Base-by-base conservation (phyloP, 495 filamentous ascomycete genomes). In the Neurospora terricola region DNA sequence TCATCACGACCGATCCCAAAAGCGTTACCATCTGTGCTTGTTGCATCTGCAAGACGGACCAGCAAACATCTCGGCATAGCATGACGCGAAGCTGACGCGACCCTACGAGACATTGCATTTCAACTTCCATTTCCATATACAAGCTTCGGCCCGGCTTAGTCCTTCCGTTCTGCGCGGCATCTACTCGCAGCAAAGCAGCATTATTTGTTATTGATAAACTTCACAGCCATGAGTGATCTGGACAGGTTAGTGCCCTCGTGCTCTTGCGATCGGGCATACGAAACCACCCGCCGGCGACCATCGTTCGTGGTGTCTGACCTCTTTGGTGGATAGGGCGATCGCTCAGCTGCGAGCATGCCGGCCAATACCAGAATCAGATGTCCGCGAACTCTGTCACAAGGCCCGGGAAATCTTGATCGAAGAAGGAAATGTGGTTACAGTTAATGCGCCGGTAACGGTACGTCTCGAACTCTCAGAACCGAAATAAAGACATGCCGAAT, bases 321-420 rank as follows among this genome's bases (percentile, higher is more conserved):
- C 45, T 71, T 16, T 34, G 38, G 40, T 34, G 38, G 40, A 21
- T 78, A 98, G 96, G 83, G 94, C 94, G 68, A 99, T 99, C 82
- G 90, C 90, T 76, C 94, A 96, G 79, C 89, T 99, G 75, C 92
- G 96, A 84, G 91, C 94, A 79, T 99, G 96, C 85, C 93, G 94
- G 75, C 93, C 96, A 72, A 99, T 99, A 78, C 96, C 96, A 74
- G 96, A 99, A 86, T 85, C 90, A 62, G 92, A 97, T 80, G 96
- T 99, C 69, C 91, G 96, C 77, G 94, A 98, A 81, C 87, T 99
- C 78, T 98, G 96, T 84, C 94, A 98, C 86, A 98, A 98, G 83
- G 96, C 96, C 69, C 90, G 96, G 72, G 96, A 99, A 84, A 89
- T 99, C 43, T 85, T 99, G 69, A 97, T 99, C 74, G 96, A 99